Conservation (phyloP, 305 asterid species). For the Rubia occidens region DNA sequence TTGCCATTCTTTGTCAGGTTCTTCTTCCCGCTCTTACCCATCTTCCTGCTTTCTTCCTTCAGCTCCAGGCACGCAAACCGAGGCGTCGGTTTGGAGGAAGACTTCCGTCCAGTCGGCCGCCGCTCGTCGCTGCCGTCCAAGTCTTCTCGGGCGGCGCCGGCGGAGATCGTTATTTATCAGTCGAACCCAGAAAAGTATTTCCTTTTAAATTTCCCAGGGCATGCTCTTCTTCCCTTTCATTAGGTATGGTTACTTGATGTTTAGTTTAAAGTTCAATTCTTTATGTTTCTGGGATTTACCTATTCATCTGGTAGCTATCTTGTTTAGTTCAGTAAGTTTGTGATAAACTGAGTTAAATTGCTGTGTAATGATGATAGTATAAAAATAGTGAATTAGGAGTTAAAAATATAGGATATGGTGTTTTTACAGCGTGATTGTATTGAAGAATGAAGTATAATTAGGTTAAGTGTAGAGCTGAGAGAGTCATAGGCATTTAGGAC, state of each 20-base stretch:
- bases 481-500: no score
- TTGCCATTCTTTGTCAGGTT: no score
- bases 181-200: slow-evolving; percentile 23
- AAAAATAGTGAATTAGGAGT: slow-evolving; percentile 1
- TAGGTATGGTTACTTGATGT: slow-evolving; percentile 15
- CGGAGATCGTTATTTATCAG: not conserved
- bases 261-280: slow-evolving; percentile 28
- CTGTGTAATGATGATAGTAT: not conserved
- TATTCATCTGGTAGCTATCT: not conserved
- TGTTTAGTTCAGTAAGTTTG: not conserved
- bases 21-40: no score
- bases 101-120: no score
- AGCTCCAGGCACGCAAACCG: no score
- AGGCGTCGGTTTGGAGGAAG: no score
- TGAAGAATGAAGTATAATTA: slow-evolving; percentile 2
- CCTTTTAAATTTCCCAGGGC: slow-evolving; percentile 18
- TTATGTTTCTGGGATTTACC: not conserved
- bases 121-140: no score
- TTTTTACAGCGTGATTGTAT: not conserved
- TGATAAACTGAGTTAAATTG: not conserved
- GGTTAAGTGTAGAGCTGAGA: not conserved
- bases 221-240: slow-evolving; percentile 33
- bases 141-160: no score
- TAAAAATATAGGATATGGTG: not conserved
- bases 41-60: no score